Evolutionary conservation across 2,329 filamentous ascomycete genomes (phyloP).

Genomic region (Botryotinia globosa): DNA sequence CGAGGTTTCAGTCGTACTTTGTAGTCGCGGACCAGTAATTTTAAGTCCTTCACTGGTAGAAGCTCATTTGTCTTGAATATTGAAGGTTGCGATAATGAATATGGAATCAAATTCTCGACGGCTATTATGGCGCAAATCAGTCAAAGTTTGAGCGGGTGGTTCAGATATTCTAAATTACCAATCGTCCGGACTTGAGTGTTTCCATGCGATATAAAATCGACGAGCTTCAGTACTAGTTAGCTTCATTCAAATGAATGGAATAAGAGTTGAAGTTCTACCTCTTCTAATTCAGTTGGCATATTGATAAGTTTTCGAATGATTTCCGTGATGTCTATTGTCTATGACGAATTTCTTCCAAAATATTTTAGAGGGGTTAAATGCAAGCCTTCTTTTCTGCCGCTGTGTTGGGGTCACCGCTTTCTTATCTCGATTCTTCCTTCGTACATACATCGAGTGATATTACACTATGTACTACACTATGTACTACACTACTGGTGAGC

Average conservation of each 20-base stretch:
- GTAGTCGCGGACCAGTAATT: conserved; percentile 81
- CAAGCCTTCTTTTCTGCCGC: conserved; percentile 12
- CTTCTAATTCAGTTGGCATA: conserved; percentile 76
- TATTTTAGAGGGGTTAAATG: conserved; percentile 18
- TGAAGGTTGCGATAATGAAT: conserved; percentile 66
- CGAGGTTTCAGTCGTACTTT: conserved; percentile 52
- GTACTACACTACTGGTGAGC: background rate
- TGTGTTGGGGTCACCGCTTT: conserved; percentile 1
- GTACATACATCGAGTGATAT: too few relatives aligned
- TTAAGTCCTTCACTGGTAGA: conserved; percentile 80
- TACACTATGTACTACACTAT: too few relatives aligned
- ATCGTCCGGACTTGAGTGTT: conserved; percentile 87
- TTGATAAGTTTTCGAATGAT: conserved; percentile 17
- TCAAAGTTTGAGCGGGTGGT: conserved; percentile 8
- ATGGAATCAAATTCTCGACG: conserved; percentile 82
- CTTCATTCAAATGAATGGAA: background rate
- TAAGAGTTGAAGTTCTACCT: conserved; percentile 49
- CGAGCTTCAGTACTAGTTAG: conserved; percentile 56
- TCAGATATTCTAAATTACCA: conserved; percentile 47
- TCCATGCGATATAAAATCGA: conserved; percentile 88
- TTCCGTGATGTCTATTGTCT: background rate
- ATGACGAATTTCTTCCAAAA: conserved; percentile 14
- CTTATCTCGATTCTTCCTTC: background rate
- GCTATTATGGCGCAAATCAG: conserved; percentile 48
- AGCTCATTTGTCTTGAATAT: conserved; percentile 83